Evolutionary conservation across 495 filamentous ascomycete species (phyloP).

Genomic region (Talaromyces proteolyticus): DNA sequence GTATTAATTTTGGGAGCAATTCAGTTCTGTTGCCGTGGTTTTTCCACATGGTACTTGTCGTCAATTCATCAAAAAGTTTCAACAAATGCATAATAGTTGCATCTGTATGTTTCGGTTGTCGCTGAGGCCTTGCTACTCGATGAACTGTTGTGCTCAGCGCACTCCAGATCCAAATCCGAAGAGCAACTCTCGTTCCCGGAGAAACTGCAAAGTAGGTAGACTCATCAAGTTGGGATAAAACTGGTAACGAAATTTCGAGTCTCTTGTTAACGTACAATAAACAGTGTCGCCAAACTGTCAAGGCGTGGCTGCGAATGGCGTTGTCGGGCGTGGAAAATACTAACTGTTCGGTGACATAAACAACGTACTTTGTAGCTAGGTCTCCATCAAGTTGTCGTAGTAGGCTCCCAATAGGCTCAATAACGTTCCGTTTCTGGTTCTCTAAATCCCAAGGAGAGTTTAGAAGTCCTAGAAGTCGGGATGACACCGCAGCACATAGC

Average conservation of each 20-base stretch:
- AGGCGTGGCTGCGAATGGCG: conserved; percentile 8
- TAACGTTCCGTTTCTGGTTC: background rate
- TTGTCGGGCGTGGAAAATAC: conserved; percentile 11
- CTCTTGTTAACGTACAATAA: conserved; percentile 16
- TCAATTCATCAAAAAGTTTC: conserved; percentile 20
- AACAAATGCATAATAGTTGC: conserved; percentile 19
- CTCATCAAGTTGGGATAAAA: conserved; percentile 18
- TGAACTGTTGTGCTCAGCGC: conserved; percentile 17
- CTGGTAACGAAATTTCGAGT: conserved; percentile 16
- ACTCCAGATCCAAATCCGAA: conserved; percentile 32
- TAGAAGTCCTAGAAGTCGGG: background rate
- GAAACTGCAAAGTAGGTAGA: background rate
- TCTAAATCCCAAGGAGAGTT: background rate
- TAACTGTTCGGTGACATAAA: conserved; percentile 28
- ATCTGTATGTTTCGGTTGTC: conserved; percentile 13
- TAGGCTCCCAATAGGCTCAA: background rate
- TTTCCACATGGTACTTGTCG: conserved; percentile 1
- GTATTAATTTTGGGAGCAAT: conserved; percentile 23
- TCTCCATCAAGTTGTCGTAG: conserved; percentile 14
- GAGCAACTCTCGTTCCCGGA: conserved; percentile 2
- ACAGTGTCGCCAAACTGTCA: conserved; percentile 28
- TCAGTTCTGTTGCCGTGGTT: conserved; percentile 1
- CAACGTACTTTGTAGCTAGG: conserved; percentile 18
- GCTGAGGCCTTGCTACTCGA: background rate
- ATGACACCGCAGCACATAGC: background rate